Evolutionary conservation across 2,329 filamentous ascomycete genomes (phyloP).

Genomic region (Epichloe bromicola): DNA sequence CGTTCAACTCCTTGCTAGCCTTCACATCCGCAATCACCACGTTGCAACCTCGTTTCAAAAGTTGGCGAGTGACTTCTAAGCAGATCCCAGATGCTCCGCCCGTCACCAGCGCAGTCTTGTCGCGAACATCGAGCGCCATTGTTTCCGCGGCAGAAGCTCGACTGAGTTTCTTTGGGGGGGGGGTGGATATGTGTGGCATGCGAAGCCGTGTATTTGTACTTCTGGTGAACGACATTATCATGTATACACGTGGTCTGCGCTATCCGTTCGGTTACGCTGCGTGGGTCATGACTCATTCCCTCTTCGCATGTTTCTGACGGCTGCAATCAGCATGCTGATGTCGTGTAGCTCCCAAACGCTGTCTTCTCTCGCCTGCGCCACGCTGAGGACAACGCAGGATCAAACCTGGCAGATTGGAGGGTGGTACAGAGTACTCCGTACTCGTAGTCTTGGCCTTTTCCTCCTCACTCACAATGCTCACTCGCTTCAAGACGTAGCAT

Average conservation of each 20-base stretch:
- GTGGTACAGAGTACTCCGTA: too few relatives aligned
- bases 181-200: background rate
- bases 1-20: conserved; percentile 19
- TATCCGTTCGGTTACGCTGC: too few relatives aligned
- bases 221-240: too few relatives aligned
- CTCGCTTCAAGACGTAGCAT: background rate
- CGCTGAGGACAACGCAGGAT: too few relatives aligned
- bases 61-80: conserved; percentile 20
- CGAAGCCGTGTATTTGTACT: too few relatives aligned
- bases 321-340: too few relatives aligned
- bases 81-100: conserved; percentile 17
- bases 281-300: too few relatives aligned
- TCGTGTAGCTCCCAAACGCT: too few relatives aligned
- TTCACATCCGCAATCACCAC: conserved; percentile 24
- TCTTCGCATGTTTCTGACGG: too few relatives aligned
- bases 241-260: too few relatives aligned
- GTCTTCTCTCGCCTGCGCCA: too few relatives aligned
- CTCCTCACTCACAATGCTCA: background rate
- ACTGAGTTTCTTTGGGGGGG: background rate
- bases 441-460: background rate
- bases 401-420: too few relatives aligned
- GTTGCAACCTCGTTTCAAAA: conserved; percentile 21
- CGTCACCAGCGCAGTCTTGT: conserved; percentile 5
- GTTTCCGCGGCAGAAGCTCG: background rate
- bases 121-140: conserved; percentile 7